A percentile compares a stretch with the other conserved stretches of the same genome.
phyloP scores from a whole-genome alignment of 2,329 filamentous ascomycete genomes.

The Microdochium nivale region DNA sequence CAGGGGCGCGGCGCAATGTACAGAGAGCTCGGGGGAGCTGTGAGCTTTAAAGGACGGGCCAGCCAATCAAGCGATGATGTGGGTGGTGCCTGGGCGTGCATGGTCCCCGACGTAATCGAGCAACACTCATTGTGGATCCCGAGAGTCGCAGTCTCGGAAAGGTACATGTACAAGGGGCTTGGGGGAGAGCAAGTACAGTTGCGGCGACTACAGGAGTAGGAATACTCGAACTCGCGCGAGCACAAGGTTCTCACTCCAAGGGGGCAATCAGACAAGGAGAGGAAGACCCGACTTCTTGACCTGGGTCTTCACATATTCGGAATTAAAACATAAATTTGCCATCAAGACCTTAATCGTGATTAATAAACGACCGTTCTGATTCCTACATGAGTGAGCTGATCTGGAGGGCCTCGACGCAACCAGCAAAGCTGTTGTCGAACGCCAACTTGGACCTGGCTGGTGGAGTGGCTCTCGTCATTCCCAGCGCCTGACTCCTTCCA shows the following conservation, averaged over 20 bases:
- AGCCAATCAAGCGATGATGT: background rate
- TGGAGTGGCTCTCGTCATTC: too few species aligned
- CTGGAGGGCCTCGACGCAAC: too few species aligned
- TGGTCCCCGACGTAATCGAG: background rate
- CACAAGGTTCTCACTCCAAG: background rate
- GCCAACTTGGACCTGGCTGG: too few species aligned
- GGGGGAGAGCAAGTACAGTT: background rate
- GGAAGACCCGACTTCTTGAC: too few species aligned
- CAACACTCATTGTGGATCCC: background rate
- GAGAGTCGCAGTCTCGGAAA: background rate
- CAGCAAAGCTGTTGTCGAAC: too few species aligned
- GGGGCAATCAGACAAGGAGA: too few species aligned
- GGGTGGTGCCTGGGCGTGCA: background rate
- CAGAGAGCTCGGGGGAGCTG: background rate
- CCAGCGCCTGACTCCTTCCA: too few species aligned
- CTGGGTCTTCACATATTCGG: too few species aligned
- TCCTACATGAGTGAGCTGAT: too few species aligned
- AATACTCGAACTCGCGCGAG: background rate
- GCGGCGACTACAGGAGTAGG: background rate
- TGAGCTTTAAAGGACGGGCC: background rate
- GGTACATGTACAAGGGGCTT: background rate
- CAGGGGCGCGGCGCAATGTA: background rate
- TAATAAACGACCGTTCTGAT: too few species aligned
- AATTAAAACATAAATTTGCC: too few species aligned
- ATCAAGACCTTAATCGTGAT: too few species aligned